Evolutionary conservation across 208 protist genomes (phyloP).

Genomic region (Trypanosoma platydactyli): DNA sequence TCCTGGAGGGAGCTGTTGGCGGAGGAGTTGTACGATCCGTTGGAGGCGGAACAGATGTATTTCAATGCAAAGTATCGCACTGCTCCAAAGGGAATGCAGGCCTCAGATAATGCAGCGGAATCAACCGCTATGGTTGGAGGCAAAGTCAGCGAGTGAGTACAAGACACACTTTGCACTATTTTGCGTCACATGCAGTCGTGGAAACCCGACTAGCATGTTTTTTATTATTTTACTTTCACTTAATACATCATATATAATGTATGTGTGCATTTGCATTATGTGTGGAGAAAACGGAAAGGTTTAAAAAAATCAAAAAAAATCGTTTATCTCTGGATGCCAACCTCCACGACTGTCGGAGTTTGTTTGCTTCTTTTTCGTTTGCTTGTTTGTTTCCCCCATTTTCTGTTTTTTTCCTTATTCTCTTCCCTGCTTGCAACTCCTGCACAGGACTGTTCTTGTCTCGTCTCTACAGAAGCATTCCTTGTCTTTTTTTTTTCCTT

Average conservation of each 20-base stretch:
- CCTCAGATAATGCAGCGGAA: background rate
- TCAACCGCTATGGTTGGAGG: too few species aligned
- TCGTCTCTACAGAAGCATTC: too few species aligned
- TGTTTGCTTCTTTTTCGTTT: background rate
- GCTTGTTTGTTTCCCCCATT: background rate
- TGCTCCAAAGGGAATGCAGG: slow-evolving; percentile 1
- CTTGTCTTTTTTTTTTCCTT: too few species aligned
- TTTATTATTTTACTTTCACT: too few species aligned
- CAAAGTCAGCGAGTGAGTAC: too few species aligned
- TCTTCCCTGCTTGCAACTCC: too few species aligned
- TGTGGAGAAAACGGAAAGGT: background rate
- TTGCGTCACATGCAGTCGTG: too few species aligned
- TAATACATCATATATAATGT: background rate
- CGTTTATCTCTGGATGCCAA: too few species aligned
- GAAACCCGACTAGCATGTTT: too few species aligned
- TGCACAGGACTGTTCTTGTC: too few species aligned
- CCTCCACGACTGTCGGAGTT: too few species aligned
- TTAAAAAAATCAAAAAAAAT: slow-evolving; percentile 10
- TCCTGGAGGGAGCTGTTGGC: slow-evolving; percentile 54
- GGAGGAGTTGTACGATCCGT: slow-evolving; percentile 60
- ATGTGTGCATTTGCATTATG: background rate
- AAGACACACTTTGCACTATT: too few species aligned
- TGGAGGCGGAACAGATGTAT: slow-evolving; percentile 48
- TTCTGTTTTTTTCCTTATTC: slow-evolving; percentile 9
- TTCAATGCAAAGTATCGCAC: slow-evolving; percentile 53